A percentile compares a stretch with the other conserved stretches of the same genome.
Evolutionary conservation across 192 early-diverging fungal species (phyloP).

Genomic region (Entophlyctis luteolus): DNA sequence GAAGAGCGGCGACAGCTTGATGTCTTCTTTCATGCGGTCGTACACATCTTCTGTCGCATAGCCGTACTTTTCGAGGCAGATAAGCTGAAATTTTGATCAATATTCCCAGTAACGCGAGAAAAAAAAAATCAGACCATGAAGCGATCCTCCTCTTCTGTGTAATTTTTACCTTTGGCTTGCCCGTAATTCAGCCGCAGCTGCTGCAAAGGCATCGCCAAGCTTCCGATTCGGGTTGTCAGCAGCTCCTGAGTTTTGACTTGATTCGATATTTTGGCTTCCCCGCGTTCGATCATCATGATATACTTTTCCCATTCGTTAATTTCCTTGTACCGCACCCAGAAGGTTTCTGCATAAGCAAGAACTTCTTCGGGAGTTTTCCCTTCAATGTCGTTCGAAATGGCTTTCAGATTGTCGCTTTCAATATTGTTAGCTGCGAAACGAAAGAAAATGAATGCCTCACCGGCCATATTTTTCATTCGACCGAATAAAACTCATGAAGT

Average conservation of each 20-base stretch:
- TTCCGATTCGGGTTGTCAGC: conserved; percentile 70
- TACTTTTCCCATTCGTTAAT: conserved; percentile 83
- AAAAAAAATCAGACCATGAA: conserved; percentile 61
- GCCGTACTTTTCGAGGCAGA: conserved; percentile 81
- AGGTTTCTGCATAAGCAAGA: conserved; percentile 75
- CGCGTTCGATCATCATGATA: conserved; percentile 81
- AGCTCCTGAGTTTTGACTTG: conserved; percentile 80
- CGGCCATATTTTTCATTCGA: conserved; percentile 82
- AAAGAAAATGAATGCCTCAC: conserved; percentile 27
- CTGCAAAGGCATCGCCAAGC: conserved; percentile 75
- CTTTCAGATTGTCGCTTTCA: conserved; percentile 58
- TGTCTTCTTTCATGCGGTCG: conserved; percentile 84
- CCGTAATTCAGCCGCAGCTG: conserved; percentile 87
- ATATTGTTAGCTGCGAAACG: conserved; percentile 5
- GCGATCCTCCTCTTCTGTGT: conserved; percentile 95
- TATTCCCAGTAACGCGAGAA: not conserved
- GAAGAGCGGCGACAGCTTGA: conserved; percentile 77
- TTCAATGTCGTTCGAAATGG: conserved; percentile 84
- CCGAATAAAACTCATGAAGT: conserved; percentile 82
- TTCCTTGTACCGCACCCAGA: conserved; percentile 87
- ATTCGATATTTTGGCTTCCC: conserved; percentile 74
- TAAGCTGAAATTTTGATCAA: conserved; percentile 48
- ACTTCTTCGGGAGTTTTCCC: conserved; percentile 88
- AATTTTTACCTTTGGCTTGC: conserved; percentile 83
- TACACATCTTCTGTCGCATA: conserved; percentile 90